Evolutionary conservation across 768 basidiomycete species (phyloP).

Genomic region (Pholiota molesta): DNA sequence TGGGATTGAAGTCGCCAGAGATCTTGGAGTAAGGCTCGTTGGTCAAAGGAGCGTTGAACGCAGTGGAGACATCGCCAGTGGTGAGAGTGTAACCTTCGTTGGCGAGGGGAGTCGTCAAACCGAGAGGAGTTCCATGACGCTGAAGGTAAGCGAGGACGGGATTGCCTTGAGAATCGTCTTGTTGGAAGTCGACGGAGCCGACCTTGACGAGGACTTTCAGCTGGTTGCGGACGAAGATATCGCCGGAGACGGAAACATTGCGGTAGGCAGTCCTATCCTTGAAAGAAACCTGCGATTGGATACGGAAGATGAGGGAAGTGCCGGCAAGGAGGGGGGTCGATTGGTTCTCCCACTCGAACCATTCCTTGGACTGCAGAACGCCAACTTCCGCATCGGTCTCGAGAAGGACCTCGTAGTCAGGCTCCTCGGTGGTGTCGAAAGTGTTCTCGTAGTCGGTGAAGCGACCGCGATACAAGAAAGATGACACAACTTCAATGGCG

Average conservation of each 20-base stretch:
- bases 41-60: slow-evolving; percentile 83
- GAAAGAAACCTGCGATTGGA: slow-evolving; percentile 85
- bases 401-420: slow-evolving; percentile 82
- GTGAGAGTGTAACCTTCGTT: slow-evolving; percentile 88
- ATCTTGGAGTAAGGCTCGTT: slow-evolving; percentile 96
- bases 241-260: slow-evolving; percentile 79
- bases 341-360: slow-evolving; percentile 96
- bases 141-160: slow-evolving; percentile 92
- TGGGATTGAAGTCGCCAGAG: slow-evolving; percentile 98
- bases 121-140: slow-evolving; percentile 84
- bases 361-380: slow-evolving; percentile 93
- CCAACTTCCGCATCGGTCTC: slow-evolving; percentile 81
- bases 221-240: slow-evolving; percentile 86
- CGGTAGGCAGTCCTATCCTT: slow-evolving; percentile 88
- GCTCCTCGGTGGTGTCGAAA: slow-evolving; percentile 90
- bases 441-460: slow-evolving; percentile 96
- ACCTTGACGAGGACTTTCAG: slow-evolving; percentile 89
- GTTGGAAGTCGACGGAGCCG: slow-evolving; percentile 83
- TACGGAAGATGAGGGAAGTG: slow-evolving; percentile 86
- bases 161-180: slow-evolving; percentile 89
- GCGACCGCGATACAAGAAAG: slow-evolving; percentile 96
- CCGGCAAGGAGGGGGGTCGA: slow-evolving; percentile 77
- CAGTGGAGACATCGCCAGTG: slow-evolving; percentile 55
- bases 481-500: slow-evolving; percentile 91
- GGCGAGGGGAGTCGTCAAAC: slow-evolving; percentile 74